Conservation (phyloP, 2,329 filamentous ascomycete species). For the Chrysosporium keratinophilum region DNA sequence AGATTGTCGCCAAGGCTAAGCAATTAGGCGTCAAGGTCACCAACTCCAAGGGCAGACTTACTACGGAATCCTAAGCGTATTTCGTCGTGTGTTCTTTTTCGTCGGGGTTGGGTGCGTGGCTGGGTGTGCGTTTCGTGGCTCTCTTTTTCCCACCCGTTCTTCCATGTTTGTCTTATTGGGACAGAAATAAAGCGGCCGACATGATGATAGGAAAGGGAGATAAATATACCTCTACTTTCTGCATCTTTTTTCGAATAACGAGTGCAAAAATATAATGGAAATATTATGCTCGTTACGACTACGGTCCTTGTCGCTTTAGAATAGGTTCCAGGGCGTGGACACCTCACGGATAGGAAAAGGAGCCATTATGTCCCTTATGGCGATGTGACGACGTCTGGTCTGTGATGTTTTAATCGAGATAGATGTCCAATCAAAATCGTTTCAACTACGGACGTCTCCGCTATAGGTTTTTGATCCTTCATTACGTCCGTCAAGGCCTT, state of each 20-base stretch:
- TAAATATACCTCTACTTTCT: constrained; percentile 2
- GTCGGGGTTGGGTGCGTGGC: constrained; percentile 8
- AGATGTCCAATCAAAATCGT: background rate
- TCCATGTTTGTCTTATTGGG: constrained; percentile 6
- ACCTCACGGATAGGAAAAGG: background rate
- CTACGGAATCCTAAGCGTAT: constrained; percentile 56
- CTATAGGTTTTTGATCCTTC: background rate
- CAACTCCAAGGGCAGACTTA: constrained; percentile 98
- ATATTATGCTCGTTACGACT: constrained; percentile 12
- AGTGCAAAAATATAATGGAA: constrained; percentile 12
- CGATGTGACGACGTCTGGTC: background rate
- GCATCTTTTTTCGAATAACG: constrained; percentile 5
- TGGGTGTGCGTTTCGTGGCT: constrained; percentile 15
- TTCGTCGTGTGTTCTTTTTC: constrained; percentile 11
- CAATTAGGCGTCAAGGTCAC: constrained; percentile 99
- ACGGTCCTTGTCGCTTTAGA: background rate
- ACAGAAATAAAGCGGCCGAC: constrained; percentile 8
- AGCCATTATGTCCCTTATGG: background rate
- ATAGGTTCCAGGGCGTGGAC: background rate
- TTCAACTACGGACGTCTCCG: background rate
- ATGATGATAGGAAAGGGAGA: constrained; percentile 8
- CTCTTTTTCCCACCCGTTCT: constrained; percentile 9
- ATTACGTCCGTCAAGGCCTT: too few species aligned
- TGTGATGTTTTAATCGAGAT: background rate
- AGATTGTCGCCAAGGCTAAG: constrained; percentile 96